Conservation (phyloP, 495 filamentous ascomycete genomes). For the Penicillium lagena region DNA sequence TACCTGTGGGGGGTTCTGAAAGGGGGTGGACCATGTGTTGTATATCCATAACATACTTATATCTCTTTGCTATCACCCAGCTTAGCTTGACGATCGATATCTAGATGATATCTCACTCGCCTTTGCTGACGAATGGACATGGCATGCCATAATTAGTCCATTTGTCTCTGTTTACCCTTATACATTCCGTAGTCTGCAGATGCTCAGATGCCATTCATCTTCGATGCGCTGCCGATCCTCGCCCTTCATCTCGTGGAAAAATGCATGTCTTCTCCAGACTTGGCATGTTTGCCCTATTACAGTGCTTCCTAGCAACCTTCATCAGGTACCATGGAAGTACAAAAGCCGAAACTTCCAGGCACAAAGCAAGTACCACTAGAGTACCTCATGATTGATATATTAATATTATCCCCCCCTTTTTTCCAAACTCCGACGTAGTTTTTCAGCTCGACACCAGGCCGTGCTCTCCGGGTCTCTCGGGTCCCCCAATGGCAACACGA, state of each 20-base stretch:
- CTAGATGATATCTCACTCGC: conserved; percentile 1
- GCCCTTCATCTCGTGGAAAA: background rate
- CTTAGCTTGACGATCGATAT: background rate
- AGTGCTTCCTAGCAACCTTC: too few relatives aligned
- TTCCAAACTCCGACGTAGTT: too few relatives aligned
- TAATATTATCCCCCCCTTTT: too few relatives aligned
- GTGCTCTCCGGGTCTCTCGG: too few relatives aligned
- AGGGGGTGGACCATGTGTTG: background rate
- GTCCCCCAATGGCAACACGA: too few relatives aligned
- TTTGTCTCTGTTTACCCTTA: too few relatives aligned
- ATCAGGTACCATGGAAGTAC: too few relatives aligned
- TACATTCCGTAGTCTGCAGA: too few relatives aligned
- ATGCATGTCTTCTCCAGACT: conserved; percentile 3
- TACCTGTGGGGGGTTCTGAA: too few relatives aligned
- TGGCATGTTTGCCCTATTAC: conserved; percentile 1
- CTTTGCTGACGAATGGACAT: conserved; percentile 2
- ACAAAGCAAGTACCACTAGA: background rate
- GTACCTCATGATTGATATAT: background rate
- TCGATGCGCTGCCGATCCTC: background rate
- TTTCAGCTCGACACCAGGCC: too few relatives aligned
- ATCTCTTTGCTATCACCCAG: too few relatives aligned
- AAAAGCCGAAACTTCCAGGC: too few relatives aligned
- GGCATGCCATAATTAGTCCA: conserved; percentile 4
- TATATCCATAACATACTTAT: background rate
- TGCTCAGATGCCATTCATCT: background rate